Conservation (phyloP, 2,329 filamentous ascomycete genomes). For the Didymella keratinophila region DNA sequence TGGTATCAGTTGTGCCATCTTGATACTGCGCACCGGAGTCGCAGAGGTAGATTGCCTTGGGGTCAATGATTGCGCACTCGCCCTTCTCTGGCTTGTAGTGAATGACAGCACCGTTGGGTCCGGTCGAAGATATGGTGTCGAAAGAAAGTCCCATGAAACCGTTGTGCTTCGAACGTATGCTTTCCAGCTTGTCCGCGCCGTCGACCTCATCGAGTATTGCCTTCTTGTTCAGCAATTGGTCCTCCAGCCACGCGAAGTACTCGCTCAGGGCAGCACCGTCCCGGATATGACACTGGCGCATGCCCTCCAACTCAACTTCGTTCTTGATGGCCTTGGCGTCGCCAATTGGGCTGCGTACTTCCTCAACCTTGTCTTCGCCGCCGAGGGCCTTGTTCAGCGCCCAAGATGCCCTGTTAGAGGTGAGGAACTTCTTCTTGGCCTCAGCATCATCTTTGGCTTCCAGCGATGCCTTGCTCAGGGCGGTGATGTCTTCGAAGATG, state of each 20-base stretch:
- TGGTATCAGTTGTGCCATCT: constrained; percentile 96
- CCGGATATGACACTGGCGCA: constrained; percentile 91
- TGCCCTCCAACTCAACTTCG: constrained; percentile 84
- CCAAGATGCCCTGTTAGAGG: constrained; percentile 93
- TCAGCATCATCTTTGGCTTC: constrained; percentile 47
- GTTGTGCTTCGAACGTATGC: constrained; percentile 71
- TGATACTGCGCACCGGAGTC: constrained; percentile 97
- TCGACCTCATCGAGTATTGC: constrained; percentile 83
- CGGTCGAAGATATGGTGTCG: constrained; percentile 93
- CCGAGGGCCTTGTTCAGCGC: constrained; percentile 86
- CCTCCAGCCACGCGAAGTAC: constrained; percentile 96
- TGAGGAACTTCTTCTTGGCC: constrained; percentile 71
- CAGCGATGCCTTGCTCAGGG: constrained; percentile 60
- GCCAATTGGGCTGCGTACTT: constrained; percentile 83
- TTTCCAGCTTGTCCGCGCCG: constrained; percentile 89
- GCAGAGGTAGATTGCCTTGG: constrained; percentile 87
- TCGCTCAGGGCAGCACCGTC: constrained; percentile 90
- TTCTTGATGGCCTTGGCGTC: constrained; percentile 97
- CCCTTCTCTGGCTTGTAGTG: constrained; percentile 90
- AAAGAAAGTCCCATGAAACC: constrained; percentile 92
- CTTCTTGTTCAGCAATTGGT: constrained; percentile 79
- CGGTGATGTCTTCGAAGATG: constrained; percentile 80
- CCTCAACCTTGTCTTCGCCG: constrained; percentile 84
- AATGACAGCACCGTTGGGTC: constrained; percentile 90
- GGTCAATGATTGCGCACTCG: constrained; percentile 83